Conservation (phyloP, 805 yeast genomes). For the Yarrowia divulgata region DNA sequence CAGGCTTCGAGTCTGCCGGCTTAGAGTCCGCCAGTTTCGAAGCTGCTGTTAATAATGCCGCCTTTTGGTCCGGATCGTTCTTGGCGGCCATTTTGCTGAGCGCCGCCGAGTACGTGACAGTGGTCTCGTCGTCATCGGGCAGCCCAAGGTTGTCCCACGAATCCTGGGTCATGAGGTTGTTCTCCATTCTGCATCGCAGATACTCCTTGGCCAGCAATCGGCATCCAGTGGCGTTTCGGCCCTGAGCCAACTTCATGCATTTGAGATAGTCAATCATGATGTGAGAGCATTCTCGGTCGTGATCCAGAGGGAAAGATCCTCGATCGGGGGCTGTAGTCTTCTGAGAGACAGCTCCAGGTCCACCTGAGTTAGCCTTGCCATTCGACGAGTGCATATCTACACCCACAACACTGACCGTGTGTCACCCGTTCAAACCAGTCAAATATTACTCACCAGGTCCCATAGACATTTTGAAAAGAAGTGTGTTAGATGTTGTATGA, state of each 20-base stretch:
- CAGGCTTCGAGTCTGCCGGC: neutral
- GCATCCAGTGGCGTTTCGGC: slow-evolving; percentile 91
- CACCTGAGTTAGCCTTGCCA: slow-evolving; percentile 10
- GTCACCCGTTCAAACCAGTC: neutral
- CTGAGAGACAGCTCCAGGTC: slow-evolving; percentile 35
- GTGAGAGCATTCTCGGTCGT: slow-evolving; percentile 78
- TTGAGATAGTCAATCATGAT: slow-evolving; percentile 77
- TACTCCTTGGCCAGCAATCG: slow-evolving; percentile 82
- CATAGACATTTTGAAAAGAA: slow-evolving; percentile 22
- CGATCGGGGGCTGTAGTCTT: slow-evolving; percentile 83
- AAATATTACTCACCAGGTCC: slow-evolving; percentile 23
- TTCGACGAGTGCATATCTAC: neutral
- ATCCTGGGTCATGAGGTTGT: slow-evolving; percentile 63
- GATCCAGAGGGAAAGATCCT: slow-evolving; percentile 96
- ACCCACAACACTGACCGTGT: neutral
- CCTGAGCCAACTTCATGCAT: slow-evolving; percentile 78
- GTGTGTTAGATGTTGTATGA: slow-evolving; percentile 12
- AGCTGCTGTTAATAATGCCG: no score
- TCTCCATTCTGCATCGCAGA: slow-evolving; percentile 86
- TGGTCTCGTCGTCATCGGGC: slow-evolving; percentile 56
- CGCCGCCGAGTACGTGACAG: slow-evolving; percentile 23
- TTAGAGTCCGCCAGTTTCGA: neutral
- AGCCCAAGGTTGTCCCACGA: slow-evolving; percentile 69
- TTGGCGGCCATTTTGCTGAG: slow-evolving; percentile 24
- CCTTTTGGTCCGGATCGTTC: neutral